A percentile compares a stretch with the other conserved stretches of the same genome.
Conservation (phyloP, 257 asterid genomes). For the Plantago major region DNA sequence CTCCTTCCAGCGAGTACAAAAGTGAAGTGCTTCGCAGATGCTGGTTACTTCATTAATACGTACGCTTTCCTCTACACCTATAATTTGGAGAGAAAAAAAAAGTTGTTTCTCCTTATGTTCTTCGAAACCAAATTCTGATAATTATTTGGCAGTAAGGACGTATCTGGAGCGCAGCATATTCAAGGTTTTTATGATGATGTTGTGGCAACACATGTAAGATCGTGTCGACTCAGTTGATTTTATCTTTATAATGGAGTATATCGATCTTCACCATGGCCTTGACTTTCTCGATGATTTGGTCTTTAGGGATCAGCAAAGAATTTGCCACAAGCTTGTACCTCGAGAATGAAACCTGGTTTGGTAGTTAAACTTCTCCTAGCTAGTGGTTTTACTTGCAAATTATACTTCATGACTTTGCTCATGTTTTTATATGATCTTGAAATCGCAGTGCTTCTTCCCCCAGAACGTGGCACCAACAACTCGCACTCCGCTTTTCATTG, state of each 20-base stretch:
- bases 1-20: conserved; percentile 56
- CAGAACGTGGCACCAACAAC: conserved; percentile 52
- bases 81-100: not conserved
- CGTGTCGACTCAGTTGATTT: not conserved
- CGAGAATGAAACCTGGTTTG: conserved; percentile 56
- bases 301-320: conserved; percentile 74
- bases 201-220: conserved; percentile 73
- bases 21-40: conserved; percentile 90
- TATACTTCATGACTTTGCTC: not conserved
- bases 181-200: conserved; percentile 57
- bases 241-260: not conserved
- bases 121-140: not conserved
- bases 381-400: not conserved
- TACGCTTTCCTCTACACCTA: conserved; percentile 29
- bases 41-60: conserved; percentile 82
- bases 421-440: conserved; percentile 7
- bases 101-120: not conserved
- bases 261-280: not conserved
- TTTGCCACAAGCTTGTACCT: conserved; percentile 54
- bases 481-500: conserved; percentile 64
- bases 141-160: conserved; percentile 52
- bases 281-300: conserved; percentile 3
- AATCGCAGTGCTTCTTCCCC: conserved; percentile 83
- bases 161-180: conserved; percentile 64
- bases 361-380: conserved; percentile 30